Percentiles rank a stretch among this genome's conserved stretches.
phyloP scores from a whole-genome alignment of 257 asterid species.

The Solanum clarkiae region DNA sequence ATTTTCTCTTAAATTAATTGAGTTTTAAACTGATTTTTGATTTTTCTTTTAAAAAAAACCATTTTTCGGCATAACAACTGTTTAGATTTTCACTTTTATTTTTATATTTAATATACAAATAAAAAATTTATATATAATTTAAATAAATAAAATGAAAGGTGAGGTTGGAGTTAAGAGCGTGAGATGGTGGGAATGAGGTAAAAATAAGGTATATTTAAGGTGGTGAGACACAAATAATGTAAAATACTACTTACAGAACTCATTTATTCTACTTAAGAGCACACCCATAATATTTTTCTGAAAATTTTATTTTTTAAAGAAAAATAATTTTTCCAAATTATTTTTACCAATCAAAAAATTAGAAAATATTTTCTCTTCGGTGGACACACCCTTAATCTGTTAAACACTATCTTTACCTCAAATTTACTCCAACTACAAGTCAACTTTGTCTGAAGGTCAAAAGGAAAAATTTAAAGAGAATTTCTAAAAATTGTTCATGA shows the following conservation, averaged over 20 bases:
- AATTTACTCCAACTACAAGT: not conserved
- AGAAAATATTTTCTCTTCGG: not conserved
- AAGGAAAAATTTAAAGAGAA: not conserved
- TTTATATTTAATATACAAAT: not conserved
- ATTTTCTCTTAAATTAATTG: too few relatives aligned
- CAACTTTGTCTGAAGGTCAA: not conserved
- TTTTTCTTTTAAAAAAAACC: too few relatives aligned
- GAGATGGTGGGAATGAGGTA: too few relatives aligned
- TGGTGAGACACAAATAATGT: not conserved
- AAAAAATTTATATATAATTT: not conserved
- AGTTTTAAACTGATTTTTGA: too few relatives aligned
- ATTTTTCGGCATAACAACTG: too few relatives aligned
- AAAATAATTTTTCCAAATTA: not conserved
- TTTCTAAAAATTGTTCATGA: not conserved
- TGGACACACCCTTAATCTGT: not conserved
- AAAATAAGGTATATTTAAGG: not conserved
- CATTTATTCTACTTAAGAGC: not conserved
- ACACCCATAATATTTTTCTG: not conserved
- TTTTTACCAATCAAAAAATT: too few relatives aligned
- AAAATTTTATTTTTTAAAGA: not conserved
- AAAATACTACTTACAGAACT: not conserved
- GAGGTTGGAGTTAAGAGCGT: not conserved
- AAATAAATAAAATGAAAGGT: not conserved
- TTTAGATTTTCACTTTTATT: too few relatives aligned
- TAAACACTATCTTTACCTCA: not conserved